These are phyloP conservation scores for Nicotiana obtusifolia DNA, from an alignment of 257 asterid genomes.

Conservation along the genomic window DNA sequence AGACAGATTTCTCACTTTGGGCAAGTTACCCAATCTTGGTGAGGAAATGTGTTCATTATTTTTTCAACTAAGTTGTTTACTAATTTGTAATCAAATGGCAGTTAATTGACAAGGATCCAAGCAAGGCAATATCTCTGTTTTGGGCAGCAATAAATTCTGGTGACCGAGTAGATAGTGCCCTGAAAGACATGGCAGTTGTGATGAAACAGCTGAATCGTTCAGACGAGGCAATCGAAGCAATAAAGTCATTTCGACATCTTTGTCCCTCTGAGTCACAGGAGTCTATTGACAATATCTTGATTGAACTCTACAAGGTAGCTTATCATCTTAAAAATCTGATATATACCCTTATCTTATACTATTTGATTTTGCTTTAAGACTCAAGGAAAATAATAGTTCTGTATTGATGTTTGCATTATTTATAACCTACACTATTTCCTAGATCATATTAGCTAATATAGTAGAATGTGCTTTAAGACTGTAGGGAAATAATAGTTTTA, in stretches of 20 bases:
- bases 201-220: constrained; percentile 83
- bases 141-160: constrained; percentile 96
- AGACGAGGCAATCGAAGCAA: constrained; percentile 94
- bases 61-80: background rate
- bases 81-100: background rate
- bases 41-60: background rate
- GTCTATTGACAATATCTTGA: constrained; percentile 75
- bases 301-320: constrained; percentile 76
- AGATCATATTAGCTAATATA: background rate
- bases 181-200: constrained; percentile 95
- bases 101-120: constrained; percentile 59
- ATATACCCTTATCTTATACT: background rate
- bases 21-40: background rate
- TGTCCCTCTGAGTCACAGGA: constrained; percentile 80
- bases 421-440: background rate
- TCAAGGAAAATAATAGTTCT: background rate
- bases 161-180: constrained; percentile 88
- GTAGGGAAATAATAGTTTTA: background rate
- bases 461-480: background rate
- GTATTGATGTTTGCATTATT: too few relatives aligned
- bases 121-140: constrained; percentile 76
- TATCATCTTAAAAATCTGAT: background rate
- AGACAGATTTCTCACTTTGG: background rate
- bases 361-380: background rate
- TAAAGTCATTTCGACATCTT: constrained; percentile 89